Base-by-base conservation (phyloP, 352 stramenopile species). In the Elongisporangium anandrum region DNA sequence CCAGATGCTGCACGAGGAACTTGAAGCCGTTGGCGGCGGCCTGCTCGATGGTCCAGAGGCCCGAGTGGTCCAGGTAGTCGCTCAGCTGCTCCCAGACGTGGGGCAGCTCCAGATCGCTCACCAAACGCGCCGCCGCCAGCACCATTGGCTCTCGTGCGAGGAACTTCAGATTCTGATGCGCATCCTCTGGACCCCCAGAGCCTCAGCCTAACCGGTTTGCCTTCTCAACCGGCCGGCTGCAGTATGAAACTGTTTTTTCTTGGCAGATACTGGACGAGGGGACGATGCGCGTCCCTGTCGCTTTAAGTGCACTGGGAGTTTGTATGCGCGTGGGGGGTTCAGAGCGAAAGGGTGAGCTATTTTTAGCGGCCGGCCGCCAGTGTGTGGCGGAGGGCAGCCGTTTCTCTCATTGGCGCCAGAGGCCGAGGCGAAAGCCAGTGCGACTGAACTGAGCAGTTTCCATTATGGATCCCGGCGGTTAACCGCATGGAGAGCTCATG, bases 1-100 rank as follows among this genome's bases (percentile, higher is more conserved):
- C 81, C 54, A 90, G 58, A 51, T 88, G 78, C 68, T 88, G 74
- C 58, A 90, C 78, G 29, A 90, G 69, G 61, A 74, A 86, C 69
- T 87, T 86, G 68, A 77, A 65, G 19, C 81, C 81, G 10, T 72
- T 59, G 13, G 81, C 76, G 19, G 80, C 80, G 22, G 81, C 81
- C 47, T 73, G 70, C 62, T 90, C 81, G 52, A 90, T 71, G 21
- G 68, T 90, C 81, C 81, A 90, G 19, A 26, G 26, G 34, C 51
- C 34, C 54, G 81, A 90, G 66, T 81, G 71, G 61, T 90, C 78
- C 38, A 90, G 61, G 56, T 58, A 86, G 48, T 63, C 60, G 56
- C 73, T 68, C 58, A 87, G 72, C 52, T 56, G 53, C 21, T 61
- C 54, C 70, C 74, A 84, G 39, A 90, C 72, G 61, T 90, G 81